These are phyloP conservation scores for Magnaporthiopsis rhizophila DNA, from an alignment of 2,329 filamentous ascomycete genomes.

Conservation along the genomic window DNA sequence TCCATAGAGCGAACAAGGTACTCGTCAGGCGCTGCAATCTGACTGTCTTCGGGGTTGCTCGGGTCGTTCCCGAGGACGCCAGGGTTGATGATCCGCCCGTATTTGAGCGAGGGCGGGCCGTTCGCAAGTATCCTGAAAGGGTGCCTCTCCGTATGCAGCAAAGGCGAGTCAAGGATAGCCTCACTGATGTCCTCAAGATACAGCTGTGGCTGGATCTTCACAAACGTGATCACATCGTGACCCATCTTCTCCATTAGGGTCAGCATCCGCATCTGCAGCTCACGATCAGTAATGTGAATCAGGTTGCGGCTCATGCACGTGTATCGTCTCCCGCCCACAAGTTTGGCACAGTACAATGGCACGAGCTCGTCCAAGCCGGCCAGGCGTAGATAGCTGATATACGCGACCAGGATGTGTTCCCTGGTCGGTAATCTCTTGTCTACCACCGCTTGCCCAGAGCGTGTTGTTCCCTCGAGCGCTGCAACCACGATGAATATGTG, in stretches of 20 bases:
- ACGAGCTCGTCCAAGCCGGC: slow-evolving; percentile 69
- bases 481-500: slow-evolving; percentile 61
- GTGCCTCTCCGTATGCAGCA: slow-evolving; percentile 26
- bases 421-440: slow-evolving; percentile 34
- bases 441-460: not conserved
- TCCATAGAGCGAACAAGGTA: slow-evolving; percentile 70
- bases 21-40: slow-evolving; percentile 55
- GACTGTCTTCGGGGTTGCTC: slow-evolving; percentile 48
- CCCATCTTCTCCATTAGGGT: slow-evolving; percentile 66
- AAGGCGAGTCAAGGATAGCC: slow-evolving; percentile 3
- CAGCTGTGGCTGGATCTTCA: slow-evolving; percentile 57
- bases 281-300: slow-evolving; percentile 59
- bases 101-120: slow-evolving; percentile 42
- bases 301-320: slow-evolving; percentile 69
- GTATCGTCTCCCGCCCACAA: slow-evolving; percentile 57
- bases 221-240: slow-evolving; percentile 64
- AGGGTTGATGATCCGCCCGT: slow-evolving; percentile 56
- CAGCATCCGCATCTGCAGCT: slow-evolving; percentile 61
- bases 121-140: slow-evolving; percentile 44
- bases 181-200: slow-evolving; percentile 41
- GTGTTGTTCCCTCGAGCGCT: slow-evolving; percentile 41
- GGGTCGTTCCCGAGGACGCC: slow-evolving; percentile 62
- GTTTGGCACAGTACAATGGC: slow-evolving; percentile 78
- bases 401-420: slow-evolving; percentile 72
- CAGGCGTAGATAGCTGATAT: slow-evolving; percentile 71